These are phyloP conservation scores for Blastobotrys raffinosifermentans DNA, from an alignment of 1,139 yeast species.

Conservation along the genomic window DNA sequence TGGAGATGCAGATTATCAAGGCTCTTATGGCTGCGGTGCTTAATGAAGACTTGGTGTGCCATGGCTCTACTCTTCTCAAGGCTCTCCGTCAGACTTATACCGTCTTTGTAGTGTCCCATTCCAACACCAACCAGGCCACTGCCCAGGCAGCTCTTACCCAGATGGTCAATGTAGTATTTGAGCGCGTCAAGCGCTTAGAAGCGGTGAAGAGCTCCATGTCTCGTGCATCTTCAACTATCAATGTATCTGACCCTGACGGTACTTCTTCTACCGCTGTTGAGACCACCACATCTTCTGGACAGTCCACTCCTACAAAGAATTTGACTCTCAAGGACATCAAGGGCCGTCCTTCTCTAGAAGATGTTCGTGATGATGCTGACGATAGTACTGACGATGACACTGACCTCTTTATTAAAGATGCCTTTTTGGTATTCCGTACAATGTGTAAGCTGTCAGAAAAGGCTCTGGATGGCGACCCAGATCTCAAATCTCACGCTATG, in stretches of 20 bases:
- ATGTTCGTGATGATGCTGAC: conserved; percentile 9
- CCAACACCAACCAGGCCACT: conserved; percentile 79
- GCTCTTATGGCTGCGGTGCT: conserved; percentile 86
- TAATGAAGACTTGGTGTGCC: conserved; percentile 75
- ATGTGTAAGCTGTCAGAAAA: conserved; percentile 91
- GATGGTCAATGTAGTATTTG: conserved; percentile 79
- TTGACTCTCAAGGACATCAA: conserved; percentile 25
- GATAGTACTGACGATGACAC: conserved; percentile 41
- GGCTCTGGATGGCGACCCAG: conserved; percentile 67
- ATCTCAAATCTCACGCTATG: conserved; percentile 86
- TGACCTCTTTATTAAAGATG: conserved; percentile 78
- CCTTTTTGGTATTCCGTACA: conserved; percentile 85
- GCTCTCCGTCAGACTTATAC: conserved; percentile 93
- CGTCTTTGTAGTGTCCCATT: conserved; percentile 77
- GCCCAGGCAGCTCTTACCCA: conserved; percentile 96
- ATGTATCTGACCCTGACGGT: conserved; percentile 6
- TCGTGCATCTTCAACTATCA: not conserved
- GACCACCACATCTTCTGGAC: conserved; percentile 5
- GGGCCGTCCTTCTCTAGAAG: conserved; percentile 10
- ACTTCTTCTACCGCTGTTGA: conserved; percentile 12
- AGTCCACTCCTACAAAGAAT: conserved; percentile 10
- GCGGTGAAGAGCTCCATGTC: conserved; percentile 8
- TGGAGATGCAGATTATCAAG: conserved; percentile 87
- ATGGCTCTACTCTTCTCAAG: conserved; percentile 80
- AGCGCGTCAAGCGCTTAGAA: conserved; percentile 49